These are phyloP conservation scores for Chaetomium cochliodes DNA, from an alignment of 495 filamentous ascomycete genomes.

Conservation along the genomic window DNA sequence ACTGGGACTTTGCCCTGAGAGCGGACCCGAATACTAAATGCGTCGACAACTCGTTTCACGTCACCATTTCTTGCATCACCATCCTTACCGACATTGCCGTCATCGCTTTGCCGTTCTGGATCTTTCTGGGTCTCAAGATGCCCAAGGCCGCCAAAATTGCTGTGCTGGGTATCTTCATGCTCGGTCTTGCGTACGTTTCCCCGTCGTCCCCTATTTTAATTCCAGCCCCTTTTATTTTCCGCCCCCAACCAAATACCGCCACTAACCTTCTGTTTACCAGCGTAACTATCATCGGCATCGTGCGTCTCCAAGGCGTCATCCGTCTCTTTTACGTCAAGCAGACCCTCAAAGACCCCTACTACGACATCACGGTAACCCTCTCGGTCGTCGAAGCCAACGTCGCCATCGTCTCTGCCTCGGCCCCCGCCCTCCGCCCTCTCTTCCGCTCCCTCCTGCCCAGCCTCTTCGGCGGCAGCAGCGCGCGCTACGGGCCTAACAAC, in stretches of 20 bases:
- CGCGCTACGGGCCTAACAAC: constrained; percentile 10
- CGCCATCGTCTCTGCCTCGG: constrained; percentile 49
- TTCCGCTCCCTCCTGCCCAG: constrained; percentile 24
- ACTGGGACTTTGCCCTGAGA: constrained; percentile 39
- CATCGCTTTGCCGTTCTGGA: constrained; percentile 46
- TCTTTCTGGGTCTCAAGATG: constrained; percentile 47
- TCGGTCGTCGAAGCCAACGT: constrained; percentile 53
- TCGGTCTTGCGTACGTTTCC: constrained; percentile 45
- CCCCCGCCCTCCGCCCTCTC: constrained; percentile 40
- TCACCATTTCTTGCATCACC: constrained; percentile 44
- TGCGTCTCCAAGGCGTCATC: constrained; percentile 31
- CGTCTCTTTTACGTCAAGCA: constrained; percentile 18
- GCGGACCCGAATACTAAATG: constrained; percentile 42
- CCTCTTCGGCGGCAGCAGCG: constrained; percentile 17
- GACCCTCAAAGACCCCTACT: constrained; percentile 28
- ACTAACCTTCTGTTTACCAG: constrained; percentile 28
- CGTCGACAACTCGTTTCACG: constrained; percentile 43
- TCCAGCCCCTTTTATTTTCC: no score
- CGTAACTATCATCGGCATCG: constrained; percentile 47
- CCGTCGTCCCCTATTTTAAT: neutral
- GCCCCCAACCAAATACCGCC: neutral
- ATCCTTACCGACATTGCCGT: constrained; percentile 49
- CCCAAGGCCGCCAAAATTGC: constrained; percentile 42
- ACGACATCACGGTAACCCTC: constrained; percentile 44
- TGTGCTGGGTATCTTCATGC: constrained; percentile 45